phyloP scores from a whole-genome alignment of 2,329 filamentous ascomycete genomes.

The Epichloe coenophiala region DNA sequence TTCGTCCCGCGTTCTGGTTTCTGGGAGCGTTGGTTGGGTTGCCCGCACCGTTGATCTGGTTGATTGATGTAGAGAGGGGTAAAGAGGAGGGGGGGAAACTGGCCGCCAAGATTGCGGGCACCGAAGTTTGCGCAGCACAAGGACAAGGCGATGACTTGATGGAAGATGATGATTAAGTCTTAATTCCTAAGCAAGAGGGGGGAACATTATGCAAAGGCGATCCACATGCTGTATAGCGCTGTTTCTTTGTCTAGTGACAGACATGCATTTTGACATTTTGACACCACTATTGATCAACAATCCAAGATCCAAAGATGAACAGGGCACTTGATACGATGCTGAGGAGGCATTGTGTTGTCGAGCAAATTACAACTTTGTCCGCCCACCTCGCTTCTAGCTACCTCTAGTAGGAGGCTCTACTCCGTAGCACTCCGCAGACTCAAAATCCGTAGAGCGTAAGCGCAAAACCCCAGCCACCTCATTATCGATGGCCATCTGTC shows the following conservation, averaged over 20 bases:
- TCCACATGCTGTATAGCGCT: not conserved
- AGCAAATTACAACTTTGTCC: too few species aligned
- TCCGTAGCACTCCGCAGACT: too few species aligned
- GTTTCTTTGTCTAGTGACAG: too few species aligned
- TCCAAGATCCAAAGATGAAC: too few species aligned
- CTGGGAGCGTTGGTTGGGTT: slow-evolving; percentile 71
- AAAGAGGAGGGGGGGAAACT: slow-evolving; percentile 54
- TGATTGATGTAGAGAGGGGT: slow-evolving; percentile 73
- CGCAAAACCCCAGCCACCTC: too few species aligned
- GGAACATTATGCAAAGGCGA: not conserved
- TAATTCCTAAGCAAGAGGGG: not conserved
- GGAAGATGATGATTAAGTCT: slow-evolving; percentile 12
- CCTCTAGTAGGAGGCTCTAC: too few species aligned
- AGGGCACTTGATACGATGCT: too few species aligned
- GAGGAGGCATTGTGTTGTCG: too few species aligned
- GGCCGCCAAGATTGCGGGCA: slow-evolving; percentile 44
- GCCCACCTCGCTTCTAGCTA: too few species aligned
- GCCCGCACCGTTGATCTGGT: slow-evolving; percentile 71
- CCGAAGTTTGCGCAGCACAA: slow-evolving; percentile 20
- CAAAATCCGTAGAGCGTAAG: too few species aligned
- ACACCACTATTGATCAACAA: not conserved
- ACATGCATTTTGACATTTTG: not conserved
- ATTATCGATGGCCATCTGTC: too few species aligned
- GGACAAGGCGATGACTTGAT: slow-evolving; percentile 1
- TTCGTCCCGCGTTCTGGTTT: slow-evolving; percentile 84